Base-by-base conservation (phyloP, 257 asterid genomes). In the Cynanchum wilfordii region DNA sequence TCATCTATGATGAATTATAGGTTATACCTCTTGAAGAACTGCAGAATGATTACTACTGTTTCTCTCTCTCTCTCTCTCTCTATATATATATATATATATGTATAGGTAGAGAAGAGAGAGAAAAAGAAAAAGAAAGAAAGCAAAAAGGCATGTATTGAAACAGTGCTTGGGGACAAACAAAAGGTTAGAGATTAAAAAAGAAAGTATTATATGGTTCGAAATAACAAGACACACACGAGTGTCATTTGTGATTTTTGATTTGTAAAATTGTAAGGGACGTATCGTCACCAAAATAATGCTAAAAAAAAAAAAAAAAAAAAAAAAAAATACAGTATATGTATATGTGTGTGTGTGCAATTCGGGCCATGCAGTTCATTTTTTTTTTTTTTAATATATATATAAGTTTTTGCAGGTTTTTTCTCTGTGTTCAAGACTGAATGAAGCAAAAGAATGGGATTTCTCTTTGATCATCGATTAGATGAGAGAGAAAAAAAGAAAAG, bases 241-340 rank as follows among this genome's bases (percentile, higher is more conserved):
- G 25, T 49, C 11, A 19, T 20, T 50, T 52, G 57, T 52, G 36
- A 33, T 33, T 33, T 33, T 33, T 33, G 19, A 57, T 5, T 0
- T 33, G 68, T 33, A 62, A 42, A 42, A 29, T 12, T 69, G 84
- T 45, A 72, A 79, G 79, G 42, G 82, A 79, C 76, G 27, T 74
- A 66, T 49, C 82, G 52, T 71, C 56, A 33, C 33, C 5, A 74
- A 20, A 52, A 52, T 3, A 4, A 20, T 11, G 33, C 38, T 47
- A 51, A 17, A 74, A 16, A 10, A 12, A 12, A 49, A 79, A 56
- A 69, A 51, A 30, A 51, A 64, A 69, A 69, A 52, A 54, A 50
- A 20, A 47, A 57, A n/a, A n/a, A n/a, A n/a, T n/a, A n/a, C n/a
- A n/a, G n/a, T n/a, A n/a, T n/a, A n/a, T n/a, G n/a, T n/a, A 36